A percentile compares a stretch with the other conserved stretches of the same genome.
phyloP scores from a whole-genome alignment of 306 rosid species.

The Glycine soja region DNA sequence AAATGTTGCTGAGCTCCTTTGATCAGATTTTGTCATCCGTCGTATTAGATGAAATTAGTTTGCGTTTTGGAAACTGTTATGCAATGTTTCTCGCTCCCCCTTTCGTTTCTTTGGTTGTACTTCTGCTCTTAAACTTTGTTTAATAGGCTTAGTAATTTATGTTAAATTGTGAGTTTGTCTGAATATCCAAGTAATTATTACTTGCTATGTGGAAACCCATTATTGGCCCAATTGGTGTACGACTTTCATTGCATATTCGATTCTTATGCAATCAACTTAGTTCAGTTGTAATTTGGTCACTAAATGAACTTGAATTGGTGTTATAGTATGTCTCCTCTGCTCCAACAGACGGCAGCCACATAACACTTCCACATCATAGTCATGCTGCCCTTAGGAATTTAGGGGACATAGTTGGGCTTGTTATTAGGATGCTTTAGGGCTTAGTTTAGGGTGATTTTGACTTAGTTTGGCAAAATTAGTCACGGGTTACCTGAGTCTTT shows the following conservation, averaged over 20 bases:
- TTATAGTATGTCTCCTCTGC: no score
- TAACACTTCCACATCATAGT: no score
- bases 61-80: conserved; percentile 35
- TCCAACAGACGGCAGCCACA: no score
- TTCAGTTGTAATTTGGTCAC: no score
- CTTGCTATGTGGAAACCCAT: conserved; percentile 52
- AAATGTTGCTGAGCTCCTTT: conserved; percentile 84
- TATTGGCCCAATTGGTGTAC: conserved; percentile 47
- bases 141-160: conserved; percentile 50
- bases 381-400: no score
- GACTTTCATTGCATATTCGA: conserved; percentile 43
- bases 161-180: conserved; percentile 44
- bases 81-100: conserved; percentile 32
- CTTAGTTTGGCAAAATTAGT: no score
- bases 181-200: conserved; percentile 42
- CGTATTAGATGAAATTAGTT: conserved; percentile 32
- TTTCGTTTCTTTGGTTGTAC: background rate
- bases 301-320: no score
- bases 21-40: conserved; percentile 58
- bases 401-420: no score
- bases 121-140: conserved; percentile 42
- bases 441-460: no score
- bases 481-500: no score
- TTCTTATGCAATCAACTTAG: no score
- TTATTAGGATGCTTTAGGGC: no score